A percentile compares a stretch with the other conserved stretches of the same genome.
These are phyloP conservation scores for Starmerella stellata DNA, from an alignment of 805 yeast species.

Conservation along the genomic window DNA sequence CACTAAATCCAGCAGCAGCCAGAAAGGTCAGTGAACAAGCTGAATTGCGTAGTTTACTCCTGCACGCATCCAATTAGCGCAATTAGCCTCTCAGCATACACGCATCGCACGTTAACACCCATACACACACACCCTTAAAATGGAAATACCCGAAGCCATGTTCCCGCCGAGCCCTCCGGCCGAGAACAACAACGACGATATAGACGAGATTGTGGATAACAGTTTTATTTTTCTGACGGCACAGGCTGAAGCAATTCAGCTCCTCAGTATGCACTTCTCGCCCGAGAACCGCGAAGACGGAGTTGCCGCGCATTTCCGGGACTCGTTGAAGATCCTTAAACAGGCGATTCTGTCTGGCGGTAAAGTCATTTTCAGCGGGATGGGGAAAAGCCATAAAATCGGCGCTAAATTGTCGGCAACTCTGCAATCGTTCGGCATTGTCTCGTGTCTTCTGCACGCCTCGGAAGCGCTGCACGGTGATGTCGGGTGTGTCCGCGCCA, in stretches of 20 bases:
- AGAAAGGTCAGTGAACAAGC: too few relatives aligned
- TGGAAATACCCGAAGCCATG: too few relatives aligned
- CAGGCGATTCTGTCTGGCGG: constrained; percentile 34
- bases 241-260: constrained; percentile 25
- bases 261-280: constrained; percentile 19
- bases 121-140: too few relatives aligned
- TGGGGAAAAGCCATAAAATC: constrained; percentile 70
- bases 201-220: not conserved
- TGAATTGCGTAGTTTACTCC: too few relatives aligned
- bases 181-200: constrained; percentile 3
- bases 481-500: constrained; percentile 45
- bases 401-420: constrained; percentile 69
- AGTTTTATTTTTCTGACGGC: constrained; percentile 21
- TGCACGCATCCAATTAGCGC: too few relatives aligned
- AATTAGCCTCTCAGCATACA: too few relatives aligned
- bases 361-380: constrained; percentile 59
- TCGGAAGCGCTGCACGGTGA: constrained; percentile 85
- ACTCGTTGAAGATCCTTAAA: constrained; percentile 22
- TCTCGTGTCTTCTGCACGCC: constrained; percentile 55
- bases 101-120: too few relatives aligned
- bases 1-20: too few relatives aligned
- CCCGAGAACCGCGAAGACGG: constrained; percentile 1
- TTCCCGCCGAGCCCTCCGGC: constrained; percentile 12
- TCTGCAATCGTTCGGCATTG: constrained; percentile 57
- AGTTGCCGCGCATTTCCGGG: constrained; percentile 19